Evolutionary conservation across 108 stramenopile genomes (phyloP), one percentile per base, ranked within the genome.

Genomic region (Fragilariopsis cylindrus): DNA sequence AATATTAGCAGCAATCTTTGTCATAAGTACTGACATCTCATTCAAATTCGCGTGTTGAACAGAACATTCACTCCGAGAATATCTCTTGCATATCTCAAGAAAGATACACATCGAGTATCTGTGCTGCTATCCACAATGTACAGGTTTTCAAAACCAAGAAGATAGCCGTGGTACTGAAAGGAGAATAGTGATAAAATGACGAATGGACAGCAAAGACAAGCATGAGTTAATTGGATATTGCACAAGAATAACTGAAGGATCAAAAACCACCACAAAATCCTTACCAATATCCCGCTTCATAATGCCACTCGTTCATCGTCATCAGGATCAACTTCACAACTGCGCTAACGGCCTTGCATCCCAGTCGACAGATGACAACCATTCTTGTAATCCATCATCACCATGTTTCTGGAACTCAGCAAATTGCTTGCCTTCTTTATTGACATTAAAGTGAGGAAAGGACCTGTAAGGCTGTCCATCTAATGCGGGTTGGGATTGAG

Each of bases 241-340:
- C 53, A 54, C 53, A 13, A 54, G n/a, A 54, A 54, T 15, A 13
- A 54, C 12, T 15, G 12, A 2, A 54, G n/a, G 12, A 54, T 54
- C n/a, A 54, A n/a, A 54, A 2, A 54, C n/a, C 15, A 54, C n/a
- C 53, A 15, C 30, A 11, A 42, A 1, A 40, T 42, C 19, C 46
- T 9, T 48, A 48, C 47, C 65, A 46, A 43, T 3, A 73, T 19
- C 75, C 75, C 3, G 48, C n/a, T 19, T 15, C n/a, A 67, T 43
- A 75, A 39, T 41, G 74, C 74, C 75, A 76, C 44, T 76, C 75
- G 57, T 76, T 60, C 68, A 41, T 69, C 12, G 75, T 69, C 57
- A 76, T 76, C 42, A 56, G 15, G 57, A 76, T 60, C 8, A 76
- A 2, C 57, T 76, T 76, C 44, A 76, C 9, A 4, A 73, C 60